phyloP scores from a whole-genome alignment of 2,329 filamentous ascomycete genomes.

The Aspergillus floridensis region DNA sequence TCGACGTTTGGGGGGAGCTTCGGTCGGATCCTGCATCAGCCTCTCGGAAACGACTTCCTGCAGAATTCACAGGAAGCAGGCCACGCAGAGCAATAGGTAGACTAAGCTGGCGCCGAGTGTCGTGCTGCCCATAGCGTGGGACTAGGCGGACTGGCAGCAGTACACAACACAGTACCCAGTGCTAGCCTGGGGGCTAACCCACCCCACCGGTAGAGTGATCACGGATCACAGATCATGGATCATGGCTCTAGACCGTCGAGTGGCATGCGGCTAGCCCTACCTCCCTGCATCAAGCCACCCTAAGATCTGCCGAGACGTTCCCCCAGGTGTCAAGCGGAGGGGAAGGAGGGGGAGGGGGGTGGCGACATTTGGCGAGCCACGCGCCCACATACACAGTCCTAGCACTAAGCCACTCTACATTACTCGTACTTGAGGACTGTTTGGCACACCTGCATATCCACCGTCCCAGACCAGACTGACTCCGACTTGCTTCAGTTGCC shows the following conservation, averaged over 20 bases:
- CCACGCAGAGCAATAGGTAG: neutral
- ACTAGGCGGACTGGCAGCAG: neutral
- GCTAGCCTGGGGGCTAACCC: neutral
- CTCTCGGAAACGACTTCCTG: neutral
- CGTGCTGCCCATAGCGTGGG: neutral
- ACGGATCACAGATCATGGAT: too few relatives aligned
- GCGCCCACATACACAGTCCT: too few relatives aligned
- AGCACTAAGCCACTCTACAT: too few relatives aligned
- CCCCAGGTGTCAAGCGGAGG: neutral
- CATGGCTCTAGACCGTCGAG: too few relatives aligned
- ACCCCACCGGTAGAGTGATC: neutral
- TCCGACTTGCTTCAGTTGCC: neutral
- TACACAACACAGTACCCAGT: neutral
- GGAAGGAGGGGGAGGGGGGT: too few relatives aligned
- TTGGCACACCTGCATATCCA: neutral
- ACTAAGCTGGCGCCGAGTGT: neutral
- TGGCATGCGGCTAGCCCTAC: neutral
- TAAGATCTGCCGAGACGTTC: neutral
- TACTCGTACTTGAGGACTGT: neutral
- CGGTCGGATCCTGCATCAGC: neutral
- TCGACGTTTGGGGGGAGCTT: neutral
- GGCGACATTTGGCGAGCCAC: neutral
- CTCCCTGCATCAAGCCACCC: neutral
- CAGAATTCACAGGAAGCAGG: neutral
- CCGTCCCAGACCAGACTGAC: too few relatives aligned